Conservation (phyloP, 495 filamentous ascomycete genomes). For the Talaromyces stipitatus region DNA sequence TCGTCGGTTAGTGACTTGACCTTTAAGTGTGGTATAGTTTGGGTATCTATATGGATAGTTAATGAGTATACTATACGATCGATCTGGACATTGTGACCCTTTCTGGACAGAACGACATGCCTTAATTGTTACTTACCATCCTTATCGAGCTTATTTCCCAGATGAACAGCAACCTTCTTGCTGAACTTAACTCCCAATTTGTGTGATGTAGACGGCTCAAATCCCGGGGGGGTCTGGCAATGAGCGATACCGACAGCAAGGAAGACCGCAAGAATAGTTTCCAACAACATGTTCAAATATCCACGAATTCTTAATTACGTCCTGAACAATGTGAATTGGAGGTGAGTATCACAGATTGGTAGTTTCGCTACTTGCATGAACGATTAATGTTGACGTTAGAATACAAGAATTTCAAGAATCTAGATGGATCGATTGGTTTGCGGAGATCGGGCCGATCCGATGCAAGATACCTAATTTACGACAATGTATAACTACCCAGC, state of each 20-base stretch:
- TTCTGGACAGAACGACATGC: too few relatives aligned
- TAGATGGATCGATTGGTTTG: not conserved
- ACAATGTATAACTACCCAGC: too few relatives aligned
- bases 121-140: not conserved
- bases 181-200: not conserved
- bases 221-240: slow-evolving; percentile 2
- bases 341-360: too few relatives aligned
- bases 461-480: not conserved
- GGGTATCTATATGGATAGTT: not conserved
- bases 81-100: too few relatives aligned
- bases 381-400: not conserved
- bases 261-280: not conserved
- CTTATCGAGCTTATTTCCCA: not conserved
- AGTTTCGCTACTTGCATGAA: not conserved
- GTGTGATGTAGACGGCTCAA: slow-evolving; percentile 1
- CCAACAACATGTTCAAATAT: not conserved
- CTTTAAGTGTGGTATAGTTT: not conserved
- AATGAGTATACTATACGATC: too few relatives aligned
- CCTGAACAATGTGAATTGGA: too few relatives aligned
- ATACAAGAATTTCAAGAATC: not conserved
- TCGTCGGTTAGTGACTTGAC: not conserved
- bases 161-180: not conserved
- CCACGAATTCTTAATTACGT: too few relatives aligned
- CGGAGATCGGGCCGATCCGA: not conserved
- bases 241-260: not conserved